Evolutionary conservation across 23 red algal genomes (phyloP).

Genomic region (Gracilaria vermiculophylla): DNA sequence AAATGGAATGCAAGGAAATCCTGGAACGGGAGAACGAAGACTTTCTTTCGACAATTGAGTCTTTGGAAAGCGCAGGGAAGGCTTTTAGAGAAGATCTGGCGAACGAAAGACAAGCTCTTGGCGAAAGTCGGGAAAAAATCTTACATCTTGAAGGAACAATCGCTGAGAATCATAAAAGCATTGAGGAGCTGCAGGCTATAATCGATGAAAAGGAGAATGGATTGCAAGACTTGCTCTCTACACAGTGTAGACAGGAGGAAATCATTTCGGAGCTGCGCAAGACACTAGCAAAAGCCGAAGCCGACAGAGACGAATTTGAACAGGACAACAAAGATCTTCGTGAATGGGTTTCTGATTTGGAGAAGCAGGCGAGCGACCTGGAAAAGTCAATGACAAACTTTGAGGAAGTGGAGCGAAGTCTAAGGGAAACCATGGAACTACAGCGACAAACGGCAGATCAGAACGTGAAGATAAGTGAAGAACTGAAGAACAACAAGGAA

Average conservation of each 20-base stretch:
- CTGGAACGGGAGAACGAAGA: slow-evolving; percentile 49
- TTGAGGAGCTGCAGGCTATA: neutral
- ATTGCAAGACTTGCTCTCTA: neutral
- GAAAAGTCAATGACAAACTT: slow-evolving; percentile 35
- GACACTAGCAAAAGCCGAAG: neutral
- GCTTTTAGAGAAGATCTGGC: neutral
- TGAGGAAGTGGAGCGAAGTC: slow-evolving; percentile 40
- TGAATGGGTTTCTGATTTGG: slow-evolving; percentile 58
- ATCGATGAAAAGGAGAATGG: slow-evolving; percentile 23
- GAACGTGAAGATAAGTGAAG: slow-evolving; percentile 17
- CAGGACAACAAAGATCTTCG: slow-evolving; percentile 45
- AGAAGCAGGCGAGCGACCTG: slow-evolving; percentile 43
- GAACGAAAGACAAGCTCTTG: neutral
- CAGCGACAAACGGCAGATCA: slow-evolving; percentile 27
- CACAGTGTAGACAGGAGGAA: neutral
- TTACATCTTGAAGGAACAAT: neutral
- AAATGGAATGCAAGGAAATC: slow-evolving; percentile 9
- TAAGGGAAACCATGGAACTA: slow-evolving; percentile 30
- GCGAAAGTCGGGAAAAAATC: neutral
- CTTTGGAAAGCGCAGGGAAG: slow-evolving; percentile 15
- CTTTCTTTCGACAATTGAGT: slow-evolving; percentile 33
- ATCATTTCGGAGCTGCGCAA: neutral
- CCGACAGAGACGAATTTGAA: slow-evolving; percentile 22
- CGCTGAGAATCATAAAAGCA: neutral
- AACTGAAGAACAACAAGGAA: slow-evolving; percentile 18